Percentiles rank a stretch among this genome's conserved stretches.
Conservation (phyloP, 768 basidiomycete species). For the Hydnomerulius pinastri region DNA sequence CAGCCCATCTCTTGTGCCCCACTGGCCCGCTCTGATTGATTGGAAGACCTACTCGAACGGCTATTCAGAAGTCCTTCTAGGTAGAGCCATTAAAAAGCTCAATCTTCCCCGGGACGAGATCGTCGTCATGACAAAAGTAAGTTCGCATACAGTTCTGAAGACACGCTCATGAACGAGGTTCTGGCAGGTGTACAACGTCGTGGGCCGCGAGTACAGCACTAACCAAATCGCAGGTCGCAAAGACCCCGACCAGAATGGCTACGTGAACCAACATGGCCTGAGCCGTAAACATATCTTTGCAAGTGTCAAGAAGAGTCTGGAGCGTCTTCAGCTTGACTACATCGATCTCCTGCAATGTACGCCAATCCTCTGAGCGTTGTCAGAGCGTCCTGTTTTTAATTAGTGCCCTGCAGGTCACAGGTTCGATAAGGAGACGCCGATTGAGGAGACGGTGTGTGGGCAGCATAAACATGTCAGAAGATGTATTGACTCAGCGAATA, state of each 20-base stretch:
- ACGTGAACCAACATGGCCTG: slow-evolving; percentile 49
- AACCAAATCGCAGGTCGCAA: slow-evolving; percentile 14
- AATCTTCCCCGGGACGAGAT: slow-evolving; percentile 72
- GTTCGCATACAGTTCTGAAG: background rate
- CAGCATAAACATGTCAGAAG: background rate
- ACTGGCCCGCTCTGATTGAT: background rate
- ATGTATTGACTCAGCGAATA: background rate
- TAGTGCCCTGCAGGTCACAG: slow-evolving; percentile 39
- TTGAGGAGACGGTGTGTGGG: slow-evolving; percentile 41
- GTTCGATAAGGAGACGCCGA: slow-evolving; percentile 52
- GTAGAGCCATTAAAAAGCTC: slow-evolving; percentile 69
- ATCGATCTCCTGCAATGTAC: slow-evolving; percentile 59
- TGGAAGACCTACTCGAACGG: slow-evolving; percentile 66
- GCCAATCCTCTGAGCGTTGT: background rate
- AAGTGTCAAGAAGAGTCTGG: slow-evolving; percentile 44
- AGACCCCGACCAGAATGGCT: slow-evolving; percentile 41
- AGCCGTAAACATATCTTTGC: slow-evolving; percentile 64
- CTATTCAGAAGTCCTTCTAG: slow-evolving; percentile 63
- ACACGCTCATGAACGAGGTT: background rate
- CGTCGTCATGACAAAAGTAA: slow-evolving; percentile 76
- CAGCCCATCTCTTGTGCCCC: background rate
- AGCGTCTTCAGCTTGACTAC: slow-evolving; percentile 50
- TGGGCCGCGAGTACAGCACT: slow-evolving; percentile 19
- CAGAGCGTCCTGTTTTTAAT: background rate
- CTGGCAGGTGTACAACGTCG: slow-evolving; percentile 45